Conservation (phyloP, 495 filamentous ascomycete genomes). For the Bacidia rubella region DNA sequence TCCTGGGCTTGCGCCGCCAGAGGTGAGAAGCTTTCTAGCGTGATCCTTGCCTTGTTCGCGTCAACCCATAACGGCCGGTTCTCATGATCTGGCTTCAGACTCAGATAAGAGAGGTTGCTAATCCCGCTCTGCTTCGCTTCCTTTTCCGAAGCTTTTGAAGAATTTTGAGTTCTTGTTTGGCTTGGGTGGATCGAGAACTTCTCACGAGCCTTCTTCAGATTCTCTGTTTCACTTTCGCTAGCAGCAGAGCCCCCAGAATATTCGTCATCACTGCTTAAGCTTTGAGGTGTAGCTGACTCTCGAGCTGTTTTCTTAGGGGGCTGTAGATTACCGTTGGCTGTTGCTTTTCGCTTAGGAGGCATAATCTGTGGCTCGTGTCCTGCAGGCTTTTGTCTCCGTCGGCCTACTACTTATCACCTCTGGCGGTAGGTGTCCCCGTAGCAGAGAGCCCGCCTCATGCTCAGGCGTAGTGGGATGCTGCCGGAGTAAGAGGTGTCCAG, state of each 20-base stretch:
- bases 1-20: constrained; percentile 75
- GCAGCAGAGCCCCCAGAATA: constrained; percentile 46
- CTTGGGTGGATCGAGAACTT: constrained; percentile 49
- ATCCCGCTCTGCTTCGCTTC: constrained; percentile 39
- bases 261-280: constrained; percentile 58
- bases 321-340: constrained; percentile 41
- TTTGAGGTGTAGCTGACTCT: constrained; percentile 46
- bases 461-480: too few species aligned
- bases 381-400: too few species aligned
- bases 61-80: constrained; percentile 90
- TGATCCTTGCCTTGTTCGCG: constrained; percentile 65
- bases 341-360: constrained; percentile 70
- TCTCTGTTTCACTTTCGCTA: constrained; percentile 36
- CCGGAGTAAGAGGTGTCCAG: too few species aligned
- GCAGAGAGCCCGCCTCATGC: too few species aligned
- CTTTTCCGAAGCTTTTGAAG: constrained; percentile 30
- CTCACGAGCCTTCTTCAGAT: constrained; percentile 46
- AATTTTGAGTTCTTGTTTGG: constrained; percentile 27
- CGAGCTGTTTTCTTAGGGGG: constrained; percentile 48
- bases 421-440: too few species aligned
- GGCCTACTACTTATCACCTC: too few species aligned
- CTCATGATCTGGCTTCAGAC: constrained; percentile 75
- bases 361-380: constrained; percentile 35
- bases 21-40: constrained; percentile 90
- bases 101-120: constrained; percentile 68